Evolutionary conservation across 495 filamentous ascomycete genomes (phyloP), one percentile per base, ranked within the genome.

Genomic region (Aspergillus saccharolyticus): DNA sequence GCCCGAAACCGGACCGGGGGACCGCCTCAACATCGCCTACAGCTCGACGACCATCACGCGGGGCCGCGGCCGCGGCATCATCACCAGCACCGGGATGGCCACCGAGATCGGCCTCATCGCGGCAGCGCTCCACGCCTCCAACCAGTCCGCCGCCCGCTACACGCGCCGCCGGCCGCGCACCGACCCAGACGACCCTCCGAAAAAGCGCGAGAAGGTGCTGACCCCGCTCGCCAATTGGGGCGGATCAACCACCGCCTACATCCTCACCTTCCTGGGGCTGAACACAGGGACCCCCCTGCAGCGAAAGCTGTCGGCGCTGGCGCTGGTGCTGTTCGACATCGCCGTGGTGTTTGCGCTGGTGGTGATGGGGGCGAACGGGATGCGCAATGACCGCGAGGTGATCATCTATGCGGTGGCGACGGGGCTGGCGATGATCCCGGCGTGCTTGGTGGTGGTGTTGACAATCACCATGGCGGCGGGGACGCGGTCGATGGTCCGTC

Each of bases 391-490:
- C 42, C 79, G 78, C 22, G 83, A 86, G 51, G 82, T 87, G 30
- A 81, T 89, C 53, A 83, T 89, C 59, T 89, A 89, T 68, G 86
- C 84, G 17, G 85, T 89, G 8, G 85, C 86, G 15, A 87, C 85
- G 21, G 85, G 85, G 21, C 66, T 87, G 45, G 82, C 80, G 14
- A 86, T 89, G 69, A 88, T 91, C 57, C 88, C 88, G 2, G 88
- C 87, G 61, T 88, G 85, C 58, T 75, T 91, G 52, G 88, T 89
- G 48, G 88, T 86, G 20, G 86, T 89, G 44, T 70, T 91, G 59
- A 90, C 87, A 1, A 89, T 90, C 59, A 89, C 86, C 18, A 86
- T 89, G 78, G 85, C 87, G 6, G 80, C 87, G 18, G 87, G 86
- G 33, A 86, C 84, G 10, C 87, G 85, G 68, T 81, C 83, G 44